Conservation (phyloP, 1,284 basidiomycete species). For the Ceratorhiza oryzae-sativae region DNA sequence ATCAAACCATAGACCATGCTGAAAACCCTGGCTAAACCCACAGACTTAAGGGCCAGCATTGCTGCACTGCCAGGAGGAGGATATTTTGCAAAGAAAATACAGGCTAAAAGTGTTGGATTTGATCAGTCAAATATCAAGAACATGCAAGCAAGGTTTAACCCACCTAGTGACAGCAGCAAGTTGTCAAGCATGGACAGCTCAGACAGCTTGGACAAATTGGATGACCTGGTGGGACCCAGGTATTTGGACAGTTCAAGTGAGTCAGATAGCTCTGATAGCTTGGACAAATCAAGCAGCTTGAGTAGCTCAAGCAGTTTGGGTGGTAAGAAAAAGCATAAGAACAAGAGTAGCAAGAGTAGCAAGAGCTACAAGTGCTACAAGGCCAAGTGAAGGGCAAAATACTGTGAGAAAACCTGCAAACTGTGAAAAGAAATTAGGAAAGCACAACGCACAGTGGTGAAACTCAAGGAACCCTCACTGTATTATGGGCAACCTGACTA, state of each 20-base stretch:
- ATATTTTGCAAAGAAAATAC: conserved; percentile 16
- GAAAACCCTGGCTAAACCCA: neutral
- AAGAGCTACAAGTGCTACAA: neutral
- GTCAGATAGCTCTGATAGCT: neutral
- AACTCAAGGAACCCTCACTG: neutral
- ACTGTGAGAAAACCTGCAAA: neutral
- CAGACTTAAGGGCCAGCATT: neutral
- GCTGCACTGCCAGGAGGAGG: neutral
- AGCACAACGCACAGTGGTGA: neutral
- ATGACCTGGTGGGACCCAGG: too few species aligned
- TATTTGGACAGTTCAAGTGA: neutral
- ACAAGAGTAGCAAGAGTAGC: neutral
- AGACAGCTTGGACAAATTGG: neutral
- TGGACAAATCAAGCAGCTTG: neutral
- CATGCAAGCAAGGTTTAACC: neutral
- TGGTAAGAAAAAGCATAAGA: neutral
- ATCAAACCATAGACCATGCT: neutral
- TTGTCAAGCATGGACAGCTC: neutral
- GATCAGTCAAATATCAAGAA: neutral
- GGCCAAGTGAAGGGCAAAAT: neutral
- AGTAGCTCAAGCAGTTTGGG: neutral
- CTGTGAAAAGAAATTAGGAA: neutral
- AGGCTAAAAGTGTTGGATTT: neutral
- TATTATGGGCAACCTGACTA: conserved; percentile 25
- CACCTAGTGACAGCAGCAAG: neutral